A percentile compares a stretch with the other conserved stretches of the same genome.
phyloP scores from a whole-genome alignment of 495 filamentous ascomycete genomes.

The Cercophora samala region DNA sequence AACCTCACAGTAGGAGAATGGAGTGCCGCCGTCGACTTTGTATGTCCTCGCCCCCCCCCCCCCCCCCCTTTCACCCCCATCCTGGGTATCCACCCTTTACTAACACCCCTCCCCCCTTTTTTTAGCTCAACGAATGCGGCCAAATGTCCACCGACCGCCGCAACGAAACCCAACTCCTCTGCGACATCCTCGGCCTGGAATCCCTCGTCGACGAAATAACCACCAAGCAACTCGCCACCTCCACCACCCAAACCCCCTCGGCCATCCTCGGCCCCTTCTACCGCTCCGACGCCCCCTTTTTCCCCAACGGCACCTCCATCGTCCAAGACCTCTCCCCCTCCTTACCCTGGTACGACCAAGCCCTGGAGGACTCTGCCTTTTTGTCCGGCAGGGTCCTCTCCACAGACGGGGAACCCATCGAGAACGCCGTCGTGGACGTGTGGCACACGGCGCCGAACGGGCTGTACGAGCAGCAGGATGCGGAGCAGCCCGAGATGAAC shows the following conservation, averaged over 20 bases:
- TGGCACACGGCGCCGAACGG: conserved; percentile 78
- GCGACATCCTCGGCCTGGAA: conserved; percentile 71
- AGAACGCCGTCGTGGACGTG: conserved; percentile 64
- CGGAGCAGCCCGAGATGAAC: conserved; percentile 68
- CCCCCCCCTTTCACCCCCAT: too few relatives aligned
- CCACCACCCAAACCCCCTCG: conserved; percentile 61
- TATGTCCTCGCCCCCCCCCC: conserved; percentile 22
- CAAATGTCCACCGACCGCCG: conserved; percentile 66
- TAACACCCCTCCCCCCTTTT: conserved; percentile 13
- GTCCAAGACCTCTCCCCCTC: conserved; percentile 34
- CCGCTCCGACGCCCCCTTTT: conserved; percentile 62
- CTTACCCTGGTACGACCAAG: conserved; percentile 38
- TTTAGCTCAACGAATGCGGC: conserved; percentile 68
- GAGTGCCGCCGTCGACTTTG: conserved; percentile 44
- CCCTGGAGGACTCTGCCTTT: conserved; percentile 54
- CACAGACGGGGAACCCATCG: conserved; percentile 54
- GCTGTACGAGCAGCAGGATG: conserved; percentile 76
- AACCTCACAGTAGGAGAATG: conserved; percentile 55
- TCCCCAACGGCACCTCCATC: conserved; percentile 63
- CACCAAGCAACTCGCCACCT: conserved; percentile 50
- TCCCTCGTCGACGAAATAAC: conserved; percentile 72
- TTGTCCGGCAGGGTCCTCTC: conserved; percentile 61
- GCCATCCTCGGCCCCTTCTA: conserved; percentile 78
- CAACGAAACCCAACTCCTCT: conserved; percentile 70
- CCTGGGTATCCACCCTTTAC: not conserved